A percentile compares a stretch with the other conserved stretches of the same genome.
Evolutionary conservation across 2,329 filamentous ascomycete species (phyloP).

Genomic region (Colletotrichum tropicicola): DNA sequence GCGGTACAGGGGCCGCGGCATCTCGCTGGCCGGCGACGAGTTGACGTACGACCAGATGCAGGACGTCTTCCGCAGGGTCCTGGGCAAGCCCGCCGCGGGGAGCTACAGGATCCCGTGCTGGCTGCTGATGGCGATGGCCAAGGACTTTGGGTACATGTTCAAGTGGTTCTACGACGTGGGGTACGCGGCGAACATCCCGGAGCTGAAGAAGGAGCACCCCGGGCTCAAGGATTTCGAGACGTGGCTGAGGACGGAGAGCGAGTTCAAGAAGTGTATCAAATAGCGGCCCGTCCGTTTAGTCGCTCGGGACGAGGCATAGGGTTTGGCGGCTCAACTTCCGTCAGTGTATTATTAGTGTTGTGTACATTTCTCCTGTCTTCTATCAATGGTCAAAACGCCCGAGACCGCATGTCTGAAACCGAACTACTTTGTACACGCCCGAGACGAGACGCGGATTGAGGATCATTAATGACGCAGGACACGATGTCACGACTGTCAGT

Average conservation of each 20-base stretch:
- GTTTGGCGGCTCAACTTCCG: too few relatives aligned
- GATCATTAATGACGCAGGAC: too few relatives aligned
- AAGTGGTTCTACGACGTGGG: conserved; percentile 46
- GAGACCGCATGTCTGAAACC: too few relatives aligned
- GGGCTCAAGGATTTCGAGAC: conserved; percentile 37
- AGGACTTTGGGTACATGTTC: conserved; percentile 47
- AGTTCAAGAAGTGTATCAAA: conserved; percentile 50
- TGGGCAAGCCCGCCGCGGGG: conserved; percentile 38
- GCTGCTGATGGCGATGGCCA: conserved; percentile 37
- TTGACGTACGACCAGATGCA: conserved; percentile 42
- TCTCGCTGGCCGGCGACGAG: conserved; percentile 53
- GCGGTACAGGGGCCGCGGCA: conserved; percentile 38
- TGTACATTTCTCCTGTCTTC: too few relatives aligned
- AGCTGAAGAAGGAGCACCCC: conserved; percentile 37
- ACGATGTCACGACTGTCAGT: too few relatives aligned
- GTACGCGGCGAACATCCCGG: conserved; percentile 43
- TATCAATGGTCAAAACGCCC: too few relatives aligned
- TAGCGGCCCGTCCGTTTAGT: neutral
- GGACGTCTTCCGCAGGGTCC: conserved; percentile 41
- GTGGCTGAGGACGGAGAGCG: conserved; percentile 65
- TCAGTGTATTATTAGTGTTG: too few relatives aligned
- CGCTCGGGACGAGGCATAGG: too few relatives aligned
- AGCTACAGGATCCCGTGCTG: conserved; percentile 40
- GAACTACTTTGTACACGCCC: too few relatives aligned
- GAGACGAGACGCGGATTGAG: too few relatives aligned